Conservation (phyloP, 306 rosid genomes). For the Lithocarpus polystachyus region DNA sequence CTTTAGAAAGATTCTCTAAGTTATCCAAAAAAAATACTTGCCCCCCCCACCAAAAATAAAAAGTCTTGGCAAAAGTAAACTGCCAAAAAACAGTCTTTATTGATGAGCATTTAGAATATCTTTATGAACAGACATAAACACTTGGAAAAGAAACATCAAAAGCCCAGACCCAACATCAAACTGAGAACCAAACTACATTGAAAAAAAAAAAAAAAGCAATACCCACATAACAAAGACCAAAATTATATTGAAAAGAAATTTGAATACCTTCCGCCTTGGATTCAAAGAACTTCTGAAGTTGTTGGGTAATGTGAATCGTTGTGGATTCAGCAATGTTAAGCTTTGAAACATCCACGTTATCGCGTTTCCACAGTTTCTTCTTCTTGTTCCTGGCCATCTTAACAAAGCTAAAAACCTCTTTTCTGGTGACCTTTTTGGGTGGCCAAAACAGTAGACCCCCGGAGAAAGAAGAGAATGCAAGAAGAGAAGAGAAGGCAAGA, state of each 20-base stretch:
- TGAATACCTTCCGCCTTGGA: constrained; percentile 51
- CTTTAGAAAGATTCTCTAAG: no score
- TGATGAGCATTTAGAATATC: neutral
- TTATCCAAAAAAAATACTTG: no score
- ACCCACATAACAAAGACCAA: no score
- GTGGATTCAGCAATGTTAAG: constrained; percentile 26
- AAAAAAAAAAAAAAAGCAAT: neutral
- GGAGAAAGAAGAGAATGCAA: neutral
- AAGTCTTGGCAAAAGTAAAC: neutral
- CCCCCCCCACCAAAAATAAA: no score
- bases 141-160: neutral
- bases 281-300: constrained; percentile 30
- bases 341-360: neutral
- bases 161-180: neutral
- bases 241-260: no score
- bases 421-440: neutral
- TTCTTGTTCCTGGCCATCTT: neutral
- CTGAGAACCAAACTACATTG: neutral
- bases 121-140: neutral
- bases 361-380: neutral
- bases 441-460: neutral
- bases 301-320: constrained; percentile 26
- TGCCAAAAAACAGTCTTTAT: neutral
- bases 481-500: no score
- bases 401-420: neutral